A percentile compares a stretch with the other conserved stretches of the same genome.
These are phyloP conservation scores for Kluyveromyces aestuarii DNA, from an alignment of 805 yeast species.

Conservation along the genomic window DNA sequence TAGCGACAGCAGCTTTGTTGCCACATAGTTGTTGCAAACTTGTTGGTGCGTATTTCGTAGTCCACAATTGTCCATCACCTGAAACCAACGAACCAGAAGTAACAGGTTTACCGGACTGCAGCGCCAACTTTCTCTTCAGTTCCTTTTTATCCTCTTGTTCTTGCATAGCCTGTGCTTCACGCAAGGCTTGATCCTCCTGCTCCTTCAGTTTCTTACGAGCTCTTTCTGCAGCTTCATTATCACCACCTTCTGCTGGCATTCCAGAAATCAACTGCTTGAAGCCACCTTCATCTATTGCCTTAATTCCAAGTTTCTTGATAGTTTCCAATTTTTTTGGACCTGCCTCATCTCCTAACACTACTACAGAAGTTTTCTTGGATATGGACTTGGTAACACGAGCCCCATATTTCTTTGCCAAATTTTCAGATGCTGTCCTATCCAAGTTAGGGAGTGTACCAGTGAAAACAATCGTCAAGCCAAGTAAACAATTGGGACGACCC, in stretches of 20 bases:
- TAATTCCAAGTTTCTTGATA: slow-evolving; percentile 62
- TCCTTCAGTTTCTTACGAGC: slow-evolving; percentile 61
- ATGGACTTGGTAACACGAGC: slow-evolving; percentile 84
- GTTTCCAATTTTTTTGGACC: slow-evolving; percentile 90
- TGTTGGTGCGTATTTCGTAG: slow-evolving; percentile 85
- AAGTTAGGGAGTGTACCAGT: slow-evolving; percentile 82
- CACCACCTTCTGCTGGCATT: slow-evolving; percentile 92
- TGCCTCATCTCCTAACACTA: slow-evolving; percentile 90
- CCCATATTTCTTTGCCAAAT: slow-evolving; percentile 75
- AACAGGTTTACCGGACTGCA: slow-evolving; percentile 16
- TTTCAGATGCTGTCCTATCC: slow-evolving; percentile 67
- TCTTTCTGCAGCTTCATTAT: slow-evolving; percentile 65
- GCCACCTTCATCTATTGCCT: slow-evolving; percentile 83
- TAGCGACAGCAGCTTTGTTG: slow-evolving; percentile 64
- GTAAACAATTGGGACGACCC: slow-evolving; percentile 77
- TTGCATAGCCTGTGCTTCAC: slow-evolving; percentile 41
- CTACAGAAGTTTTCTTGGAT: slow-evolving; percentile 76
- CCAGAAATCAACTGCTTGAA: slow-evolving; percentile 60
- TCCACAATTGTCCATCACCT: slow-evolving; percentile 70
- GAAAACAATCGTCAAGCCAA: slow-evolving; percentile 86
- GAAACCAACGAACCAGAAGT: slow-evolving; percentile 13
- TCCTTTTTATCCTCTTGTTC: slow-evolving; percentile 38
- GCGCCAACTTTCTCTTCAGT: slow-evolving; percentile 19
- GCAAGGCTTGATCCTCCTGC: slow-evolving; percentile 50
- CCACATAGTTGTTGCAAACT: slow-evolving; percentile 77